Conservation (phyloP, 2,329 filamentous ascomycete species). For the Alternaria ethzedia region DNA sequence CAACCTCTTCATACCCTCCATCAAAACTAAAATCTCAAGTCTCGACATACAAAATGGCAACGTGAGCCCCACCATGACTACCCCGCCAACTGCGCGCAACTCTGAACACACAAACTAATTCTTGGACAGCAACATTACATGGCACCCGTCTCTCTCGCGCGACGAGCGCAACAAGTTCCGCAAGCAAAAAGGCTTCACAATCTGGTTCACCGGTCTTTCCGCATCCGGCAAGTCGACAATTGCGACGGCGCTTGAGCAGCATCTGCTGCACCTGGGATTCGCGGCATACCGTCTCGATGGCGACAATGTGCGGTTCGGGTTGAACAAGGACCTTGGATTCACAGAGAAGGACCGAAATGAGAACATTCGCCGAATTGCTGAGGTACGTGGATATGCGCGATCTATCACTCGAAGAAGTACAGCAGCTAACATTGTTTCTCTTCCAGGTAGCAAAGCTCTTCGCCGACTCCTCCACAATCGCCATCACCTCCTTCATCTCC, state of each 20-base stretch:
- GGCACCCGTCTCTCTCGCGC: slow-evolving; percentile 82
- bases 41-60: slow-evolving; percentile 36
- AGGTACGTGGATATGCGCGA: slow-evolving; percentile 55
- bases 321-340: slow-evolving; percentile 98
- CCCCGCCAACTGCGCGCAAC: slow-evolving; percentile 26
- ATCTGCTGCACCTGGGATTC: slow-evolving; percentile 84
- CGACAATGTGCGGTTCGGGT: slow-evolving; percentile 96
- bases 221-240: slow-evolving; percentile 98
- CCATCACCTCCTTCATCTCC: slow-evolving; percentile 95
- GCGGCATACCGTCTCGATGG: slow-evolving; percentile 93
- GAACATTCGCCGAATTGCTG: slow-evolving; percentile 95
- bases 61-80: slow-evolving; percentile 39
- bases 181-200: slow-evolving; percentile 87
- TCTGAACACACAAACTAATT: slow-evolving; percentile 16
- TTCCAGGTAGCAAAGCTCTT: slow-evolving; percentile 88
- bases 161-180: slow-evolving; percentile 75
- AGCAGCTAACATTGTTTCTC: neutral
- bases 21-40: neutral
- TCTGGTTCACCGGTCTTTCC: slow-evolving; percentile 97
- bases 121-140: slow-evolving; percentile 78
- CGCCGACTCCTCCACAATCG: slow-evolving; percentile 84
- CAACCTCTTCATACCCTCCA: neutral
- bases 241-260: slow-evolving; percentile 94
- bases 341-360: slow-evolving; percentile 91
- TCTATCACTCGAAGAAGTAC: neutral